phyloP scores from a whole-genome alignment of 75 land plant genomes.

The Ceratopteris richardii region DNA sequence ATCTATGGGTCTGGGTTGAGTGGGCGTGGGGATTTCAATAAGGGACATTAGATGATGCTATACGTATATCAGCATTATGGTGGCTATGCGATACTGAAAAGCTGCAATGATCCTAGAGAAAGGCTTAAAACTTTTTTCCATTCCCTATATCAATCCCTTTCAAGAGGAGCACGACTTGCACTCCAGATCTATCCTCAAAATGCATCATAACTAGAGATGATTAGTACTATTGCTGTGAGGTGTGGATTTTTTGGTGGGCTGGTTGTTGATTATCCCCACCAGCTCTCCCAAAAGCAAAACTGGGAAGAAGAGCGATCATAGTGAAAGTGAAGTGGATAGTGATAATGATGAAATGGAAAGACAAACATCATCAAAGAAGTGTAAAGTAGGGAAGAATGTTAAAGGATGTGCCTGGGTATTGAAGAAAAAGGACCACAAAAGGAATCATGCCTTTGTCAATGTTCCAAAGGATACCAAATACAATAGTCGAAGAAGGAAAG shows the following conservation, averaged over 20 bases:
- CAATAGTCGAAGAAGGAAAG: constrained; percentile 83
- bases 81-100: constrained; percentile 99
- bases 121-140: constrained; percentile 86
- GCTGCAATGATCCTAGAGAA: constrained; percentile 71
- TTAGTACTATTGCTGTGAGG: constrained; percentile 73
- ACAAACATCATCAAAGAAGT: constrained; percentile 71
- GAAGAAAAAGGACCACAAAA: constrained; percentile 86
- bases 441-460: constrained; percentile 52
- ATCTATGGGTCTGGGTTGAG: too few species aligned
- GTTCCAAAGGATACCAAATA: constrained; percentile 90
- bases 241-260: constrained; percentile 93
- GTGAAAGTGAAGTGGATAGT: constrained; percentile 59
- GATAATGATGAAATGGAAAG: constrained; percentile 74
- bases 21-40: too few species aligned
- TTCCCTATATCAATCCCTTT: constrained; percentile 74
- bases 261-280: constrained; percentile 95
- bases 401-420: constrained; percentile 81
- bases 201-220: constrained; percentile 77
- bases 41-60: too few species aligned
- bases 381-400: constrained; percentile 49
- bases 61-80: too few species aligned
- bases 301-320: constrained; percentile 43
- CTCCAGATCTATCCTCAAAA: constrained; percentile 92
- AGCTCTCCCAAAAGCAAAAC: constrained; percentile 64
- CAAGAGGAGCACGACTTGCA: constrained; percentile 93